Evolutionary conservation across 2,329 filamentous ascomycete genomes (phyloP).

Genomic region (Truncatella angustata): DNA sequence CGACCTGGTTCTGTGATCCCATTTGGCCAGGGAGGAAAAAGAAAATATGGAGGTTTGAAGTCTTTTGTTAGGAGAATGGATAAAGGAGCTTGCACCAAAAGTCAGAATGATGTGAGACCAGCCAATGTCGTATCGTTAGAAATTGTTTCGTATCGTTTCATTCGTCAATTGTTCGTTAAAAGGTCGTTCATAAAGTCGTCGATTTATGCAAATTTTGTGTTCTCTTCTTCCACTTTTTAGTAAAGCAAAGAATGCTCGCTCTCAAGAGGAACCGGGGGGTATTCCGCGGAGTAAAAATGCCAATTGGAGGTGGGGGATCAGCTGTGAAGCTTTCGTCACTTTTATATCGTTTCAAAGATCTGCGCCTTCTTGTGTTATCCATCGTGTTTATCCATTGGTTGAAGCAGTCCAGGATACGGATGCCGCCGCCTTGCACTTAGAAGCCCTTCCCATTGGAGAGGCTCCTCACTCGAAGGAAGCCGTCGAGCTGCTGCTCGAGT

Average conservation of each 20-base stretch:
- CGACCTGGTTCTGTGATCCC: slow-evolving; percentile 26
- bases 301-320: slow-evolving; percentile 21
- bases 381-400: slow-evolving; percentile 20
- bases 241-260: slow-evolving; percentile 25
- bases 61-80: slow-evolving; percentile 10
- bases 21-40: slow-evolving; percentile 13
- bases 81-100: slow-evolving; percentile 12
- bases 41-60: slow-evolving; percentile 14
- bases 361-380: slow-evolving; percentile 9
- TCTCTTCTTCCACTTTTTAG: slow-evolving; percentile 24
- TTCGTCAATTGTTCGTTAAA: too few species aligned
- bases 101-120: slow-evolving; percentile 10
- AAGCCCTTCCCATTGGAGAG: slow-evolving; percentile 6
- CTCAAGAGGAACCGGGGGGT: slow-evolving; percentile 14
- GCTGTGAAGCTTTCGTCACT: slow-evolving; percentile 35
- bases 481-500: slow-evolving; percentile 63
- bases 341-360: slow-evolving; percentile 32
- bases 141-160: slow-evolving; percentile 22
- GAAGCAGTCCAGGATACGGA: slow-evolving; percentile 1
- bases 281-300: slow-evolving; percentile 31
- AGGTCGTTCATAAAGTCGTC: slow-evolving; percentile 29
- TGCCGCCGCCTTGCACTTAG: background rate
- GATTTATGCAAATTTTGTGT: slow-evolving; percentile 32
- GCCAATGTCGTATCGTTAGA: slow-evolving; percentile 11
- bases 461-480: slow-evolving; percentile 53